Percentiles rank a stretch among this genome's conserved stretches.
Conservation (phyloP, 306 rosid genomes). For the barrel medic (Medicago truncatula) region DNA sequence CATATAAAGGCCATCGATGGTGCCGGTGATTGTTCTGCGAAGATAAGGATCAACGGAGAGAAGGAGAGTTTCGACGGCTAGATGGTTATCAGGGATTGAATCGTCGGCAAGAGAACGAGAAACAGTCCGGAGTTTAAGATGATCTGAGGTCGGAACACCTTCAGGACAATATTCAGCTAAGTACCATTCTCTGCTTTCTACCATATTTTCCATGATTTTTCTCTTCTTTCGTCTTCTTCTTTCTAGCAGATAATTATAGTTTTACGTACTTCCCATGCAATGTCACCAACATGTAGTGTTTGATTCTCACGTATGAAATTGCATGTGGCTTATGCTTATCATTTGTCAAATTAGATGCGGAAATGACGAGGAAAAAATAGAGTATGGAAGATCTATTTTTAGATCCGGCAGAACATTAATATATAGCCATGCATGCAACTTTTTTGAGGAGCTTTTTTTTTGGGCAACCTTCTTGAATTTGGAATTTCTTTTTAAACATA, state of each 20-base stretch:
- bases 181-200: constrained; percentile 68
- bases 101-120: constrained; percentile 33
- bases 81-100: constrained; percentile 56
- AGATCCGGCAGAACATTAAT: too few relatives aligned
- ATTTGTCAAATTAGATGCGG: too few relatives aligned
- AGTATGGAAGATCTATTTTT: too few relatives aligned
- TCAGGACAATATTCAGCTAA: constrained; percentile 50
- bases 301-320: neutral
- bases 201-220: constrained; percentile 27
- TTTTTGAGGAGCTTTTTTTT: too few relatives aligned
- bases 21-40: constrained; percentile 55
- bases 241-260: too few relatives aligned
- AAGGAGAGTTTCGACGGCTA: constrained; percentile 49
- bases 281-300: neutral
- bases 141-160: constrained; percentile 58
- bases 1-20: constrained; percentile 48
- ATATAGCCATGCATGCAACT: too few relatives aligned
- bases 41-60: constrained; percentile 61
- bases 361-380: too few relatives aligned
- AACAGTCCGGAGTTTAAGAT: constrained; percentile 58
- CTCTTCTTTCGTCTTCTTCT: neutral
- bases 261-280: neutral
- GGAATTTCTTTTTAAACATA: too few relatives aligned
- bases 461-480: too few relatives aligned
- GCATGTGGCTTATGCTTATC: too few relatives aligned